Evolutionary conservation across 1,139 yeast species (phyloP).

Genomic region (Hanseniaspora gamundiae): DNA sequence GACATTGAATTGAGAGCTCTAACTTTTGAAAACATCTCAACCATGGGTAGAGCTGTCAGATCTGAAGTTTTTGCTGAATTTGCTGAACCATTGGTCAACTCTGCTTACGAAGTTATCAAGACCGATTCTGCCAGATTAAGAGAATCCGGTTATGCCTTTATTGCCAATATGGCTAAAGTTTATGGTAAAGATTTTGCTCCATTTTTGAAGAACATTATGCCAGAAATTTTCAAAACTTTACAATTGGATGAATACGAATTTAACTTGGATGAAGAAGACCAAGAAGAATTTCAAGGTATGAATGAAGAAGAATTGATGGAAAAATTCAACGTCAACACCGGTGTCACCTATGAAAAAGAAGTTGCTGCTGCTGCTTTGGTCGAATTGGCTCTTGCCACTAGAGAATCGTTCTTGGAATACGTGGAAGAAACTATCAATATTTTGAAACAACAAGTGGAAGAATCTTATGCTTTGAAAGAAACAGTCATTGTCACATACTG

Average conservation of each 20-base stretch:
- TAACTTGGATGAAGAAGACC: slow-evolving; percentile 29
- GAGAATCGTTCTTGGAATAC: slow-evolving; percentile 65
- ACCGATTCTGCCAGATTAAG: slow-evolving; percentile 76
- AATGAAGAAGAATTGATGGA: slow-evolving; percentile 47
- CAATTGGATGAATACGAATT: slow-evolving; percentile 69
- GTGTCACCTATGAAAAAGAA: slow-evolving; percentile 93
- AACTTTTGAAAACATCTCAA: slow-evolving; percentile 85
- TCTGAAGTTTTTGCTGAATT: slow-evolving; percentile 73
- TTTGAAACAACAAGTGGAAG: slow-evolving; percentile 63
- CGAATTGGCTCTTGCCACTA: slow-evolving; percentile 80
- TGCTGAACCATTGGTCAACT: slow-evolving; percentile 81
- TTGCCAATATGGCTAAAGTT: slow-evolving; percentile 89
- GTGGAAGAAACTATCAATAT: slow-evolving; percentile 59
- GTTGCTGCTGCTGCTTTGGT: slow-evolving; percentile 90
- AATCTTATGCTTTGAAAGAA: slow-evolving; percentile 85
- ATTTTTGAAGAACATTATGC: slow-evolving; percentile 70
- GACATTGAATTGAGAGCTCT: slow-evolving; percentile 81
- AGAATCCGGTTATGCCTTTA: slow-evolving; percentile 92
- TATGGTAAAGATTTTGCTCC: slow-evolving; percentile 85
- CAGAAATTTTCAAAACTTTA: slow-evolving; percentile 72
- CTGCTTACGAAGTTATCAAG: slow-evolving; percentile 70
- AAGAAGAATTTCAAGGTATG: slow-evolving; percentile 27
- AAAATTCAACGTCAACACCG: slow-evolving; percentile 79
- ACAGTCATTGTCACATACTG: slow-evolving; percentile 75
- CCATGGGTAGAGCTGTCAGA: slow-evolving; percentile 96